Base-by-base conservation (phyloP, 495 filamentous ascomycete species). In the Neurospora sp. region DNA sequence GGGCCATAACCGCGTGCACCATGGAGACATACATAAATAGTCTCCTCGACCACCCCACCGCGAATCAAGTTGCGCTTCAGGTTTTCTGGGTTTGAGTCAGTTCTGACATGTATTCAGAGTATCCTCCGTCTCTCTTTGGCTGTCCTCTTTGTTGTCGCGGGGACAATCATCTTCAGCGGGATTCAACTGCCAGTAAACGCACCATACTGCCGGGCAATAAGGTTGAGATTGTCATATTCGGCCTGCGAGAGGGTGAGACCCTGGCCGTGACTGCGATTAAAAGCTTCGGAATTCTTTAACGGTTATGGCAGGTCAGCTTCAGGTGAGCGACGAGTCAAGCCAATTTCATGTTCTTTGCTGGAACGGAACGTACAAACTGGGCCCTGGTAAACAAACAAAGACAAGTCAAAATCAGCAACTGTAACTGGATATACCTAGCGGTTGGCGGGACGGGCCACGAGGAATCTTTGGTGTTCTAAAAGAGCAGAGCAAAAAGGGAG, bases 31-130 rank as follows among this genome's bases (percentile, higher is more conserved):
- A 90, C 89, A 78, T 87, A 84, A 48, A 94, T 80, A 22, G 87
- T 89, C 69, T 89, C 88, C 42, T 84, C 81, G 3, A 86, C 85
- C 69, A 93, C 84, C 3, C 91, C 91, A 40, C 88, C 89, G 70
- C 83, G 85, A 70, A 89, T 80, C 14, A 94, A 86, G 70, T 89
- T 89, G 5, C 84, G 85, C 70, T 84, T 87, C 41, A 94, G 83
- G 70, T 88, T 89, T 71, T 83, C 91, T 93, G 71, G 20, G 14
- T 22, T 16, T 11, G n/a, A 27, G 68, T 72, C 53, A 70, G 61
- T 40, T 70, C 20, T 74, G 39, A 37, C 40, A 40, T 31, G 20
- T 59, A 71, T 37, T 41, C 12, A 20, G 3, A 22, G 7, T 11
- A 16, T 69, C 27, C 8, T 66, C n/a, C n/a, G 9, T 66, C 42